These are phyloP conservation scores for Thermomucor indicae-seudaticae DNA, from an alignment of 371 early-diverging fungal genomes.

Conservation along the genomic window DNA sequence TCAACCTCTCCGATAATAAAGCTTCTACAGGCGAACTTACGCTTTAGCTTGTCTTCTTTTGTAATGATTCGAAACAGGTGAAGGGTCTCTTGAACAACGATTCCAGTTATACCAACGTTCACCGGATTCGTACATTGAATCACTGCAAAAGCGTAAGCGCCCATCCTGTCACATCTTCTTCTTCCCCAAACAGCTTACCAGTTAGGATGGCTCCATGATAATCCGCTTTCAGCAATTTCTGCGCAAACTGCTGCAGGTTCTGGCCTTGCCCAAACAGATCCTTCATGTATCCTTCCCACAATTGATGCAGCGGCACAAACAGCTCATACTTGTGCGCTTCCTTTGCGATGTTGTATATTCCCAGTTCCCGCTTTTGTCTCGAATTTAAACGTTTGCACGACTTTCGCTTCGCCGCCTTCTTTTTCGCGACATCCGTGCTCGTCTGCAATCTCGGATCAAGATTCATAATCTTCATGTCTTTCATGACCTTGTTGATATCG, in stretches of 20 bases:
- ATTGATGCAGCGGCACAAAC: conserved; percentile 70
- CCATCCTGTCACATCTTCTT: too few species aligned
- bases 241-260: conserved; percentile 36
- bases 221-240: conserved; percentile 79
- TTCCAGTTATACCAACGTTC: conserved; percentile 75
- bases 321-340: conserved; percentile 48
- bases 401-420: too few species aligned
- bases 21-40: conserved; percentile 36
- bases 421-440: too few species aligned
- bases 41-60: conserved; percentile 52
- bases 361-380: conserved; percentile 52
- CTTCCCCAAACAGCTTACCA: too few species aligned
- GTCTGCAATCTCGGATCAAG: too few species aligned
- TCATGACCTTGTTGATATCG: too few species aligned
- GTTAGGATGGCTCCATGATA: conserved; percentile 79
- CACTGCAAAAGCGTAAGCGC: conserved; percentile 47
- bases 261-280: conserved; percentile 48
- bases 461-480: too few species aligned
- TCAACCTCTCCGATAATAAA: background rate
- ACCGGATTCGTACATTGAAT: conserved; percentile 76
- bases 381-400: conserved; percentile 51
- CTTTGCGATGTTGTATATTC: conserved; percentile 64
- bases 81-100: conserved; percentile 86
- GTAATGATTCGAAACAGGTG: conserved; percentile 84
- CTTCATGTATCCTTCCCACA: conserved; percentile 83